These are phyloP conservation scores for Dictyostelium capitatum DNA, from an alignment of 78 protist genomes.

Conservation along the genomic window DNA sequence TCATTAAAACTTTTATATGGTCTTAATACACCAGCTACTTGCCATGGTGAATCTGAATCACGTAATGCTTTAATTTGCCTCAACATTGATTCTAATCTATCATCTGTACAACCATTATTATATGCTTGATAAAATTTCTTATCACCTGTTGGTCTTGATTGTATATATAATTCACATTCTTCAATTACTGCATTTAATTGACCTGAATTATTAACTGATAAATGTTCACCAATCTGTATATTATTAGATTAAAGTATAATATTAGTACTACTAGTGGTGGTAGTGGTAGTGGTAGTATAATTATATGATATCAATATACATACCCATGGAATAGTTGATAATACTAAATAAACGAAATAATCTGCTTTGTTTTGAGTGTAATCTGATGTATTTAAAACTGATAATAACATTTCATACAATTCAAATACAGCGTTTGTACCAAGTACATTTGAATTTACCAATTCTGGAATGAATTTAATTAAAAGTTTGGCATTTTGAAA, in stretches of 20 bases:
- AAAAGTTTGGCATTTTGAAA: conserved; percentile 27
- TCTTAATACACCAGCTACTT: not conserved
- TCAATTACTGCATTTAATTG: conserved; percentile 58
- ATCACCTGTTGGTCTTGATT: conserved; percentile 29
- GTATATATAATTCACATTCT: conserved; percentile 45
- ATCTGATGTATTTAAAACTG: not conserved
- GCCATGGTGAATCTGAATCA: conserved; percentile 10
- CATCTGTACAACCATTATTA: conserved; percentile 44
- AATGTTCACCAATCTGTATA: conserved; percentile 20
- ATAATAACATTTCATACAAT: conserved; percentile 43
- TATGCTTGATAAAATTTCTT: conserved; percentile 75
- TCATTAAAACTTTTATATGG: conserved; percentile 24
- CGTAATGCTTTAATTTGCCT: conserved; percentile 42
- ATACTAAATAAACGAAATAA: conserved; percentile 54
- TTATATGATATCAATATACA: not conserved
- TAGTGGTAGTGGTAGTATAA: not conserved
- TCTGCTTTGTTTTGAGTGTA: conserved; percentile 69
- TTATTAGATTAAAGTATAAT: not conserved
- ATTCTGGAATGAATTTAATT: conserved; percentile 41
- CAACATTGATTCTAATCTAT: conserved; percentile 40
- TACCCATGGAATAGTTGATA: conserved; percentile 70
- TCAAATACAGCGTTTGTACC: conserved; percentile 30
- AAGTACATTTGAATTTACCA: conserved; percentile 49
- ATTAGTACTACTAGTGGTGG: not conserved
- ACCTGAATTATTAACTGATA: conserved; percentile 18